A percentile compares a stretch with the other conserved stretches of the same genome.
phyloP scores from a whole-genome alignment of 208 protist genomes.

The Porcisia deanei region DNA sequence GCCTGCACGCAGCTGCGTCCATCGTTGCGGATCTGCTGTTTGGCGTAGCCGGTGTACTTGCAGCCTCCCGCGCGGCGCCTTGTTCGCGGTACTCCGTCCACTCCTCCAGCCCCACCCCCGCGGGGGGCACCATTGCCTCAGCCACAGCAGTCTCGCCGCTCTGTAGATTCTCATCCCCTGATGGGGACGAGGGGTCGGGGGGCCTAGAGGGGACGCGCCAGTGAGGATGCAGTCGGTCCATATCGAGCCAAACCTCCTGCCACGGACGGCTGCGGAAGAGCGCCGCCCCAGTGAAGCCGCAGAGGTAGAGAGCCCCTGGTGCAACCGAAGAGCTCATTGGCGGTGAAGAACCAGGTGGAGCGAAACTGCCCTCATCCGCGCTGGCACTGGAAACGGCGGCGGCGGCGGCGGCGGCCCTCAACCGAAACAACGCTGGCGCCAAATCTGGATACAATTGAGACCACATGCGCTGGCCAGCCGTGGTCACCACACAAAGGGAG shows the following conservation, averaged over 20 bases:
- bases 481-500: slow-evolving; percentile 56
- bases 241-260: slow-evolving; percentile 20
- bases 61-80: not conserved
- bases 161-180: not conserved
- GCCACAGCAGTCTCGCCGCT: not conserved
- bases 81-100: slow-evolving; percentile 44
- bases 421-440: slow-evolving; percentile 33
- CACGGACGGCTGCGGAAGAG: slow-evolving; percentile 39
- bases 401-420: slow-evolving; percentile 2
- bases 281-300: slow-evolving; percentile 64
- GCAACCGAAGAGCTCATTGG: not conserved
- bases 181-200: not conserved
- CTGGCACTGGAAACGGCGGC: not conserved
- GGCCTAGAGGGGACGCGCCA: slow-evolving; percentile 10
- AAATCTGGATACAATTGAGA: slow-evolving; percentile 59
- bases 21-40: slow-evolving; percentile 27
- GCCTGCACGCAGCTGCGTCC: slow-evolving; percentile 2
- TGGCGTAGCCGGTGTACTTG: not conserved
- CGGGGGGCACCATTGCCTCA: slow-evolving; percentile 21
- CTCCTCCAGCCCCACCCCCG: slow-evolving; percentile 45
- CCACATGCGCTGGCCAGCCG: slow-evolving; percentile 51
- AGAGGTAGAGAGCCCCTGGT: slow-evolving; percentile 48
- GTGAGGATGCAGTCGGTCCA: slow-evolving; percentile 21
- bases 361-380: not conserved
- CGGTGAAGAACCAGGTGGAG: not conserved